Evolutionary conservation across 108 stramenopile genomes (phyloP).

Genomic region (Cyclotella distinguenda): DNA sequence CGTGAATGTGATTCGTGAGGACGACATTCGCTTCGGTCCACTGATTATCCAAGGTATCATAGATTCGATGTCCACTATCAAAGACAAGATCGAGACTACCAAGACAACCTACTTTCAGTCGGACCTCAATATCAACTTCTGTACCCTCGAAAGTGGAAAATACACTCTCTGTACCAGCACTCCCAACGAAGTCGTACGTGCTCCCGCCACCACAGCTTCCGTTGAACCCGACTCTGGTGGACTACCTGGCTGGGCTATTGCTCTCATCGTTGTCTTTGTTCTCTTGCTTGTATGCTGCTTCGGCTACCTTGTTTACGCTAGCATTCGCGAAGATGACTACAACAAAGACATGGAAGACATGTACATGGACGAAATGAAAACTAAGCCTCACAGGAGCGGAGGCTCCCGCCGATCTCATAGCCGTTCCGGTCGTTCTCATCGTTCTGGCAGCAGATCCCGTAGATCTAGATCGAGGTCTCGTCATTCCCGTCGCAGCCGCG

Average conservation of each 20-base stretch:
- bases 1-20: slow-evolving; percentile 17
- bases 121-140: slow-evolving; percentile 17
- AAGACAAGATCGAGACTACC: slow-evolving; percentile 11
- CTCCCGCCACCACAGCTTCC: background rate
- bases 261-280: slow-evolving; percentile 32
- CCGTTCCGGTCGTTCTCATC: slow-evolving; percentile 4
- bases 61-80: slow-evolving; percentile 20
- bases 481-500: slow-evolving; percentile 3
- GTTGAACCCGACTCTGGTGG: slow-evolving; percentile 13
- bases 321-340: slow-evolving; percentile 4
- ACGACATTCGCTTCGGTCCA: slow-evolving; percentile 18
- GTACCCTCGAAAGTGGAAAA: slow-evolving; percentile 20
- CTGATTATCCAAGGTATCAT: slow-evolving; percentile 25
- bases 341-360: slow-evolving; percentile 24
- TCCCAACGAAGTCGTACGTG: background rate
- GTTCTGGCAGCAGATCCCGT: background rate
- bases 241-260: slow-evolving; percentile 36
- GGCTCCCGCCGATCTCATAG: slow-evolving; percentile 2
- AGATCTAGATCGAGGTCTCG: background rate
- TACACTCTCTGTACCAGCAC: slow-evolving; percentile 22
- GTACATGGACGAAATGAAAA: slow-evolving; percentile 19
- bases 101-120: slow-evolving; percentile 5
- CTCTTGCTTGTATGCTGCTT: slow-evolving; percentile 18
- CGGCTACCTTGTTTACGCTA: slow-evolving; percentile 27
- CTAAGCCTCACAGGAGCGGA: background rate